Percentiles rank a stretch among this genome's conserved stretches.
Conservation (phyloP, 2,329 filamentous ascomycete genomes). For the Aspergillus brunneoviolaceus region DNA sequence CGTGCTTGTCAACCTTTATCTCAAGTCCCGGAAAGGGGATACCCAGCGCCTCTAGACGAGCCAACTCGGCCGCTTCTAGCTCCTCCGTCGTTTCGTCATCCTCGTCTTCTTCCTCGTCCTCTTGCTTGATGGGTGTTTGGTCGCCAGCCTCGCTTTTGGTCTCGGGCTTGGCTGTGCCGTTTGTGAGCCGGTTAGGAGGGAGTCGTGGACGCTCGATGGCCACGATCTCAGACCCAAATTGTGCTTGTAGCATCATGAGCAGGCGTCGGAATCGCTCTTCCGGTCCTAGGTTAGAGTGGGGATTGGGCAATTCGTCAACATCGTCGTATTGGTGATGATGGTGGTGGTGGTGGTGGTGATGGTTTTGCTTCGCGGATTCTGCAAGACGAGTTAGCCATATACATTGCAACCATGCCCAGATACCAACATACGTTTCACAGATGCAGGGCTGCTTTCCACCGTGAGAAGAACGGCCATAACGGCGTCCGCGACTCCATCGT, state of each 20-base stretch:
- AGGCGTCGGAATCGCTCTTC: constrained; percentile 79
- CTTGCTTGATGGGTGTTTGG: constrained; percentile 23
- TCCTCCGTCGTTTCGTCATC: constrained; percentile 52
- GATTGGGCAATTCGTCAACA: constrained; percentile 59
- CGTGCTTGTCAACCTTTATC: constrained; percentile 83
- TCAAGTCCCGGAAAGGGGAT: constrained; percentile 88
- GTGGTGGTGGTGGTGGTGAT: constrained; percentile 52
- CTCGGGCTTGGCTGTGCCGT: constrained; percentile 20
- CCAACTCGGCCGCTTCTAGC: constrained; percentile 66
- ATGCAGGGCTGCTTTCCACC: constrained; percentile 89
- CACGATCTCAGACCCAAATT: constrained; percentile 84
- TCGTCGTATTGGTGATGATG: constrained; percentile 49
- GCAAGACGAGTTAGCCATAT: background rate
- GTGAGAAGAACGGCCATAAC: constrained; percentile 90
- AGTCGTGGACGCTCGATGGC: constrained; percentile 68
- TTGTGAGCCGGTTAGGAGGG: constrained; percentile 20
- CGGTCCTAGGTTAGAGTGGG: constrained; percentile 69
- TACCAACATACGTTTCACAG: constrained; percentile 71
- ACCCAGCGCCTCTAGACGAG: constrained; percentile 75
- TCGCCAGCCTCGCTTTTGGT: constrained; percentile 10
- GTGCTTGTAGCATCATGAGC: constrained; percentile 93
- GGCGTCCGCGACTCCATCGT: constrained; percentile 96
- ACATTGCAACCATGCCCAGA: background rate
- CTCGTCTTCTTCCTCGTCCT: constrained; percentile 36
- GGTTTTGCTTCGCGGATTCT: constrained; percentile 62